phyloP scores from a whole-genome alignment of 129 eudicot genomes.

The Mikania micrantha region DNA sequence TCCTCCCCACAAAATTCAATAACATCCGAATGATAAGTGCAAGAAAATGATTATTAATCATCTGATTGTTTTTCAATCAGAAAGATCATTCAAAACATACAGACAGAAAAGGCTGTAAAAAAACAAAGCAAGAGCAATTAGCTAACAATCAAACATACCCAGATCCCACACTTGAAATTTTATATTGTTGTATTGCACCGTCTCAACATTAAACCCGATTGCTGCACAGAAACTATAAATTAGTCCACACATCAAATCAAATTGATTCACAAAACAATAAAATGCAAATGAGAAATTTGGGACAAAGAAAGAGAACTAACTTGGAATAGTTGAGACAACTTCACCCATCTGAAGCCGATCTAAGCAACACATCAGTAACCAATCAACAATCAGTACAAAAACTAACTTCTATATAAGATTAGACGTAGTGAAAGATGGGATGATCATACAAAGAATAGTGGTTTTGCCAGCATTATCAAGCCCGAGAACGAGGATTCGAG shows the following conservation, averaged over 20 bases:
- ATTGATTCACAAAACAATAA: not conserved
- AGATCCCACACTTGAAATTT: slow-evolving; percentile 99
- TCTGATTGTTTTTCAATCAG: not conserved
- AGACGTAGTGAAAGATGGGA: not conserved
- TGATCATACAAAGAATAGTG: slow-evolving; percentile 80
- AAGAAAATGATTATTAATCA: not conserved
- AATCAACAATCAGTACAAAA: not conserved
- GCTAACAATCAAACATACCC: slow-evolving; percentile 51
- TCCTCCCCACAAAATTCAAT: not conserved
- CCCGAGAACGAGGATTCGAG: slow-evolving; percentile 97
- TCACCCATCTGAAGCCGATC: slow-evolving; percentile 99
- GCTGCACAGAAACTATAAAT: slow-evolving; percentile 52
- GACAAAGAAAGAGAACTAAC: slow-evolving; percentile 46
- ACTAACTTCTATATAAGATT: not conserved
- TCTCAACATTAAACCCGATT: slow-evolving; percentile 96
- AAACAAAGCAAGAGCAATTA: slow-evolving; percentile 1
- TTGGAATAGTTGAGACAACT: slow-evolving; percentile 99
- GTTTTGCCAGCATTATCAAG: slow-evolving; percentile 99
- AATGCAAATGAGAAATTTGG: not conserved
- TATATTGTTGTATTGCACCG: slow-evolving; percentile 94
- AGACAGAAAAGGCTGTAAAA: not conserved
- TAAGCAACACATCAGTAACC: slow-evolving; percentile 26
- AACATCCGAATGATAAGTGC: not conserved
- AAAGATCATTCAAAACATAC: not conserved
- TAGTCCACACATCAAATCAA: slow-evolving; percentile 3